These are phyloP conservation scores for Erysimum cheiri DNA, from an alignment of 441 rosid genomes.

Conservation along the genomic window DNA sequence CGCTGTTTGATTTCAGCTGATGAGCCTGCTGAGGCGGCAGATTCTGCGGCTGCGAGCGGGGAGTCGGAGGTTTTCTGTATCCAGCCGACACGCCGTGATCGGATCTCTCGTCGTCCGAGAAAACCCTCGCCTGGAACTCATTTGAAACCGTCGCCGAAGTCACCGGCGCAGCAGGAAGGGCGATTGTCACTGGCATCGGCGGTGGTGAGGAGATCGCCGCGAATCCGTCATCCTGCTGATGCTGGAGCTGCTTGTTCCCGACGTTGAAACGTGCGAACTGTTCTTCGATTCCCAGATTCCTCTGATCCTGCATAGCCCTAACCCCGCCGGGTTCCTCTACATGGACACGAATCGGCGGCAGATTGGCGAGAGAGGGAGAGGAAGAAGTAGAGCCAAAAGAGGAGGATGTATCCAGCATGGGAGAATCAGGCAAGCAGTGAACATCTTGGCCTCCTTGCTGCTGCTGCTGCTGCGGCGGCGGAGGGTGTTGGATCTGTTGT, in stretches of 20 bases:
- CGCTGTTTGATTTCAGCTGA: conserved; percentile 62
- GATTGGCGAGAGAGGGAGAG: conserved; percentile 80
- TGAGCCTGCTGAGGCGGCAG: conserved; percentile 50
- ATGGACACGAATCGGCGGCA: conserved; percentile 89
- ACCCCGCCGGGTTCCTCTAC: conserved; percentile 55
- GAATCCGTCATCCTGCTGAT: conserved; percentile 70
- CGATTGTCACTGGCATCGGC: conserved; percentile 54
- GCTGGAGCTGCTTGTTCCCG: conserved; percentile 46
- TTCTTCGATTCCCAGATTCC: conserved; percentile 72
- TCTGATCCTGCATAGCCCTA: conserved; percentile 57
- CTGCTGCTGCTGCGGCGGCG: conserved; percentile 38
- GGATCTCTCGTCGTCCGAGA: conserved; percentile 94
- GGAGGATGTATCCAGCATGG: conserved; percentile 87
- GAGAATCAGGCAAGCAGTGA: conserved; percentile 92
- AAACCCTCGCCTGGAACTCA: conserved; percentile 59
- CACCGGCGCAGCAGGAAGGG: conserved; percentile 50
- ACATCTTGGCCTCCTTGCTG: conserved; percentile 65
- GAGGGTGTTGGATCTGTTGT: conserved; percentile 42
- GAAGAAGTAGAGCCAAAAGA: conserved; percentile 96
- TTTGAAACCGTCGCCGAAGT: conserved; percentile 49
- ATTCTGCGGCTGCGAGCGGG: conserved; percentile 60
- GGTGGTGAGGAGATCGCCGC: conserved; percentile 64
- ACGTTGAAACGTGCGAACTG: conserved; percentile 75
- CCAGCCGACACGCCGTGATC: conserved; percentile 71
- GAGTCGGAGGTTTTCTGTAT: conserved; percentile 53